Conservation (phyloP, 2,329 filamentous ascomycete species). For the Zalaria obscura region DNA sequence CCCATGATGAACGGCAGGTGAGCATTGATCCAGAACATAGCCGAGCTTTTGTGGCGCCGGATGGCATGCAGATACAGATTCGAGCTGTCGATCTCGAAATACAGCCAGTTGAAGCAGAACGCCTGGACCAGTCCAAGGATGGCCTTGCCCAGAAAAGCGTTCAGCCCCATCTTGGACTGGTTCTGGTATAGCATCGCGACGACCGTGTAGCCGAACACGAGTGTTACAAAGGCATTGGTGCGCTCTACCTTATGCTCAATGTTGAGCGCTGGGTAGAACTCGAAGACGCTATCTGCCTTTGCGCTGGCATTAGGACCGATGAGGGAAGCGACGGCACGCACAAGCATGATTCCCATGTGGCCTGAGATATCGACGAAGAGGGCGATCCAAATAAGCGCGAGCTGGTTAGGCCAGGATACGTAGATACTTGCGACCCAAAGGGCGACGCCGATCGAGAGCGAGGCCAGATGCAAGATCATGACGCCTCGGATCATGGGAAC, state of each 20-base stretch:
- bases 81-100: constrained; percentile 39
- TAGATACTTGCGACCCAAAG: constrained; percentile 49
- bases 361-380: constrained; percentile 40
- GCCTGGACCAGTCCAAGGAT: constrained; percentile 22
- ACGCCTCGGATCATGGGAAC: constrained; percentile 44
- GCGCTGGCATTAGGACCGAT: constrained; percentile 7
- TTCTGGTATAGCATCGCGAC: constrained; percentile 46
- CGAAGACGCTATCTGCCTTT: constrained; percentile 28
- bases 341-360: constrained; percentile 24
- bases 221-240: constrained; percentile 48
- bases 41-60: constrained; percentile 28
- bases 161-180: constrained; percentile 29
- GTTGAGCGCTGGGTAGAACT: constrained; percentile 45
- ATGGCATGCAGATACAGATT: constrained; percentile 48
- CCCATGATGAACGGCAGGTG: constrained; percentile 51
- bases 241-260: constrained; percentile 54
- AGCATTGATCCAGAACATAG: constrained; percentile 39
- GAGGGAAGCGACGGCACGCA: constrained; percentile 12
- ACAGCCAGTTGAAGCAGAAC: constrained; percentile 20
- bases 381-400: constrained; percentile 43
- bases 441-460: constrained; percentile 32
- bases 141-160: constrained; percentile 49
- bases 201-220: constrained; percentile 52
- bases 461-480: constrained; percentile 36
- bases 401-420: constrained; percentile 38